A percentile compares a stretch with the other conserved stretches of the same genome.
phyloP scores from a whole-genome alignment of 805 yeast genomes.

The Saturnispora zaruensis region DNA sequence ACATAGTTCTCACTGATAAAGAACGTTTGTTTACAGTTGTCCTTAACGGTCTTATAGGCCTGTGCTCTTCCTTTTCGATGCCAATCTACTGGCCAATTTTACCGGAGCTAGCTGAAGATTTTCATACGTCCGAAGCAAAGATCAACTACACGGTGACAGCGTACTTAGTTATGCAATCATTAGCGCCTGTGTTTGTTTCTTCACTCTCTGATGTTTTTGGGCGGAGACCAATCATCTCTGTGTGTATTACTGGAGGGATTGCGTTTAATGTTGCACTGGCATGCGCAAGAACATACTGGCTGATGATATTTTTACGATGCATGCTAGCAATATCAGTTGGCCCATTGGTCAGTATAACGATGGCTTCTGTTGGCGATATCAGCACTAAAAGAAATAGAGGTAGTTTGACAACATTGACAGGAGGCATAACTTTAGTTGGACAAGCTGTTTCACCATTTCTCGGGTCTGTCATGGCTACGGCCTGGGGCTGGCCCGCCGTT shows the following conservation, averaged over 20 bases:
- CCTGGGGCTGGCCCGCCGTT: conserved; percentile 66
- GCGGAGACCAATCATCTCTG: conserved; percentile 56
- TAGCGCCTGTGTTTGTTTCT: conserved; percentile 63
- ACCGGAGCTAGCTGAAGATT: conserved; percentile 44
- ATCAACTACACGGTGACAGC: conserved; percentile 70
- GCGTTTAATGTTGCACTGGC: conserved; percentile 65
- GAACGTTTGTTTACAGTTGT: conserved; percentile 36
- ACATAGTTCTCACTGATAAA: conserved; percentile 35
- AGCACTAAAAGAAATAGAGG: conserved; percentile 63
- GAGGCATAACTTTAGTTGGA: conserved; percentile 62
- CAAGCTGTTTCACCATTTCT: conserved; percentile 75
- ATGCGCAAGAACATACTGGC: conserved; percentile 44
- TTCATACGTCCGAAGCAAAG: conserved; percentile 46
- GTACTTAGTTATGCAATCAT: conserved; percentile 67
- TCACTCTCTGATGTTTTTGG: conserved; percentile 64
- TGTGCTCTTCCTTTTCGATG: conserved; percentile 63
- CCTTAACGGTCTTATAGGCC: conserved; percentile 39
- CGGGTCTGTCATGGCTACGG: conserved; percentile 44
- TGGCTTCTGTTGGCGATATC: conserved; percentile 70
- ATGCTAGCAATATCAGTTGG: conserved; percentile 74
- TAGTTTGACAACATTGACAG: conserved; percentile 52
- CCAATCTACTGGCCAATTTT: conserved; percentile 80
- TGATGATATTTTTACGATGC: conserved; percentile 58
- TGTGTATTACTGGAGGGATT: conserved; percentile 46
- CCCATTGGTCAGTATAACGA: conserved; percentile 60